Evolutionary conservation across 306 rosid genomes (phyloP).

Genomic region (Prosopis cineraria): DNA sequence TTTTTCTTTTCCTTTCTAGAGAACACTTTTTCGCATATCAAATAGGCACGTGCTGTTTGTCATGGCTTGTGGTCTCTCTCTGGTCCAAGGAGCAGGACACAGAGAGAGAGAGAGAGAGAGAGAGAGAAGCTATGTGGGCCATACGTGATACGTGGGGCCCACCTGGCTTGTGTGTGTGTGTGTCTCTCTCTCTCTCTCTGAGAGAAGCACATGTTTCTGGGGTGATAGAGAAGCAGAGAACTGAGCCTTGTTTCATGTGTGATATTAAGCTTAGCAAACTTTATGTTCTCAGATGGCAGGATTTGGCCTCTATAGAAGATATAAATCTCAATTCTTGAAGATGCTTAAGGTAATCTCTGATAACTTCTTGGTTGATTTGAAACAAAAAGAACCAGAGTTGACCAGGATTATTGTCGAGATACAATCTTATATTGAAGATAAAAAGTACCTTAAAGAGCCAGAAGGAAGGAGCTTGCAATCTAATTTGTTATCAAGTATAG

Average conservation of each 20-base stretch:
- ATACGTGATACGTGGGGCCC: too few relatives aligned
- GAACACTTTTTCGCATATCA: too few relatives aligned
- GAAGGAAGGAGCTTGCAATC: constrained; percentile 57
- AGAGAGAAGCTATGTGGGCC: too few relatives aligned
- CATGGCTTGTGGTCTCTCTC: not conserved
- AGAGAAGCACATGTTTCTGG: too few relatives aligned
- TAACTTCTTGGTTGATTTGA: constrained; percentile 47
- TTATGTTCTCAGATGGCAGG: constrained; percentile 50
- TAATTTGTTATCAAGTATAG: constrained; percentile 50
- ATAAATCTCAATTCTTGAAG: constrained; percentile 64
- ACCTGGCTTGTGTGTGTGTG: too few relatives aligned
- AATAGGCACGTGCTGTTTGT: too few relatives aligned
- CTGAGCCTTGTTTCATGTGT: not conserved
- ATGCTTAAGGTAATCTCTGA: constrained; percentile 45
- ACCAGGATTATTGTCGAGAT: constrained; percentile 39
- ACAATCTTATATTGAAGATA: constrained; percentile 66
- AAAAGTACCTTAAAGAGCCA: constrained; percentile 56
- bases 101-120: too few relatives aligned
- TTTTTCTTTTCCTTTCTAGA: too few relatives aligned
- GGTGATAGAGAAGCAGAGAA: not conserved
- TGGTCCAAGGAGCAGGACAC: too few relatives aligned
- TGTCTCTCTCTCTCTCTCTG: too few relatives aligned
- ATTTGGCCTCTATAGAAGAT: constrained; percentile 52
- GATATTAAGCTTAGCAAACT: constrained; percentile 10
- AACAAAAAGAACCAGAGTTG: constrained; percentile 38